Base-by-base conservation (phyloP, 495 filamentous ascomycete species). In the Chaetomium cochliodes region DNA sequence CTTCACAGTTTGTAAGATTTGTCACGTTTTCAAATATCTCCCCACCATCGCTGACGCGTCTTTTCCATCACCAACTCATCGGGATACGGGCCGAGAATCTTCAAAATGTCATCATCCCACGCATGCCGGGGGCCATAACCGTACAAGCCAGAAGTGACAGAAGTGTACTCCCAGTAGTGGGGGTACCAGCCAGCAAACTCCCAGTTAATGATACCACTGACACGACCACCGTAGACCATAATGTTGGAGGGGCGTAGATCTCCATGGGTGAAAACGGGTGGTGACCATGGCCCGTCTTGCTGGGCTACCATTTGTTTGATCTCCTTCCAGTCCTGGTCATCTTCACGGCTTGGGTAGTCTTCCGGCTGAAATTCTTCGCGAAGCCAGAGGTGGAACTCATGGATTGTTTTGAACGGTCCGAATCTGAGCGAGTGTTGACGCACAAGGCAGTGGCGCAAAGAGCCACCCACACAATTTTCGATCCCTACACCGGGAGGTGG, bases 321-420 rank as follows among this genome's bases (percentile, higher is more conserved):
- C 0, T 63, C 61, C 42, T 49, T 57, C 61, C 61, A 63, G 12
- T 63, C 53, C 15, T 63, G 18, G 28, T 55, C 52, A 26, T 63
- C 52, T 25, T 37, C 16, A 3, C 42, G 41, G 5, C 57, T n/a
- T 2, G 52, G 42, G 46, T 57, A 41, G 0, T 63, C 50, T 18
- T 63, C 61, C 1, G 42, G 61, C 51, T 23, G 50, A 28, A 60
- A 28, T 0, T 15, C 47, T 2, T 56, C 20, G 9, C 63, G 57
- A 3, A 65, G 57, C 63, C 63, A 65, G 2, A 49, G 16, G 28
- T 65, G 57, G 30, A 66, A 62, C 3, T 66, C 64, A 2, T 66
- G 58, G 12, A 46, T 58, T 13, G 64, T 62, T 26, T 52, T 50
- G 46, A 66, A 66, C 7, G 64, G 64, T 1, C 64, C 64, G 53